Evolutionary conservation across 2,329 filamentous ascomycete genomes (phyloP), one percentile per base, ranked within the genome.

Genomic region (Cephalotrichum gorgonifer): DNA sequence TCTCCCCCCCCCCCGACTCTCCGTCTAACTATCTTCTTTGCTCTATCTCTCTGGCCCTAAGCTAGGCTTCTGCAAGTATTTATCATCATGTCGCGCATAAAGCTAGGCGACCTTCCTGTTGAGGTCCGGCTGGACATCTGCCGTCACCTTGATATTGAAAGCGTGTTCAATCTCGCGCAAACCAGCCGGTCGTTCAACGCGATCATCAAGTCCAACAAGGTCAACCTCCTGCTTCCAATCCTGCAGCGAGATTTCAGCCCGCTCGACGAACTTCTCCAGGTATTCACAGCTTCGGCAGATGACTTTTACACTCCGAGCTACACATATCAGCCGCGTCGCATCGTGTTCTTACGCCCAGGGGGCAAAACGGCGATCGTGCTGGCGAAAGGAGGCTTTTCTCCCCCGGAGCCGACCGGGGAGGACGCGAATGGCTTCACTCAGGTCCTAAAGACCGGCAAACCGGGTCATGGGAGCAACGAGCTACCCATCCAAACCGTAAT

Each of bases 81-180:
- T 20, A 2, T 25, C 8, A 45, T 22, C 20, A 46, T 50, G 48
- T 22, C 47, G 20, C 26, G 17, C 11, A 14, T 28, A 6, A 27
- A 20, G 15, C 41, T 49, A 20, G 47, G 42, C 17, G 23, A 41
- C 41, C 51, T 72, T 43, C 73, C 75, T 0, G 60, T 66, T 3
- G 75, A 79, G 55, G 65, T 75, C 17, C 56, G 75, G 3, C 58
- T 76, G 11, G 68, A 73, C 20, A 69, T 77, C 23, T 73, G 73
- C 54, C 66, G 68, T 27, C 54, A 68, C 17, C 60, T 77, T 46
- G 65, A 72, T 49, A 51, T 74, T 1, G 54, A 60, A 2, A 67
- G 67, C 23, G 62, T 72, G 31, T 66, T 64, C 47, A 62, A 61
- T 28, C 61, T 72, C 28, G 67, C 61, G n/a, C 54, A 59, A 14